A percentile compares a stretch with the other conserved stretches of the same genome.
Evolutionary conservation across 2,329 filamentous ascomycete genomes (phyloP).

Genomic region (Epicoccum nigrum): DNA sequence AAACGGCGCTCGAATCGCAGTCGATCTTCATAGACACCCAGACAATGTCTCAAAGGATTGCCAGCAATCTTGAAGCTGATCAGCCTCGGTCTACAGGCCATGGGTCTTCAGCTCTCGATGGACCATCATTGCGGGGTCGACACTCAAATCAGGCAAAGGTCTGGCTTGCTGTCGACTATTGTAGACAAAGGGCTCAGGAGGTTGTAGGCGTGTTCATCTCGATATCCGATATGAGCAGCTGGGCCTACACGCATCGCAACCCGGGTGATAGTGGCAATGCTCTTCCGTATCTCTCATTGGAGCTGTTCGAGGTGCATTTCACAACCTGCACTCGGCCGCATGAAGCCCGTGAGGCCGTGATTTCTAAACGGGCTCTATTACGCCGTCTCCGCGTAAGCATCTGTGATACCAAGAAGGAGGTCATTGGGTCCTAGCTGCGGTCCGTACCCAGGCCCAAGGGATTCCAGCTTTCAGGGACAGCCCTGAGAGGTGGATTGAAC

Average conservation of each 20-base stretch:
- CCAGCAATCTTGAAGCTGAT: not conserved
- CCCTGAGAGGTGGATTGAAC: not conserved
- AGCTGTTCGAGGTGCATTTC: constrained; percentile 14
- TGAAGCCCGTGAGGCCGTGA: constrained; percentile 7
- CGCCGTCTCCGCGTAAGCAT: constrained; percentile 34
- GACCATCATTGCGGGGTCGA: not conserved
- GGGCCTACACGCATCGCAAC: not conserved
- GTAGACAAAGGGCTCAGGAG: not conserved
- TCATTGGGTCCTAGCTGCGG: constrained; percentile 11
- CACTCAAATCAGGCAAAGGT: not conserved
- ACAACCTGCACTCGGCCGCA: constrained; percentile 6
- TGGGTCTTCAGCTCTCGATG: constrained; percentile 12
- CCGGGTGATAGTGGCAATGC: constrained; percentile 8
- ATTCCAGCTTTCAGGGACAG: not conserved
- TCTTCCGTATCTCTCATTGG: constrained; percentile 14
- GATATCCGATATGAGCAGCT: not conserved
- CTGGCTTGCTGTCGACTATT: not conserved
- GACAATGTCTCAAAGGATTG: not conserved
- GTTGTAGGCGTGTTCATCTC: not conserved
- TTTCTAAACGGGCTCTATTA: constrained; percentile 23
- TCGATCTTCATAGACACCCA: not conserved
- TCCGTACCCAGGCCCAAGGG: not conserved
- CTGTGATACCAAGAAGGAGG: constrained; percentile 11
- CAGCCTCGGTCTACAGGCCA: not conserved
- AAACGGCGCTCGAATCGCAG: not conserved